Evolutionary conservation across 805 yeast species (phyloP).

Genomic region (Starmerella floris): DNA sequence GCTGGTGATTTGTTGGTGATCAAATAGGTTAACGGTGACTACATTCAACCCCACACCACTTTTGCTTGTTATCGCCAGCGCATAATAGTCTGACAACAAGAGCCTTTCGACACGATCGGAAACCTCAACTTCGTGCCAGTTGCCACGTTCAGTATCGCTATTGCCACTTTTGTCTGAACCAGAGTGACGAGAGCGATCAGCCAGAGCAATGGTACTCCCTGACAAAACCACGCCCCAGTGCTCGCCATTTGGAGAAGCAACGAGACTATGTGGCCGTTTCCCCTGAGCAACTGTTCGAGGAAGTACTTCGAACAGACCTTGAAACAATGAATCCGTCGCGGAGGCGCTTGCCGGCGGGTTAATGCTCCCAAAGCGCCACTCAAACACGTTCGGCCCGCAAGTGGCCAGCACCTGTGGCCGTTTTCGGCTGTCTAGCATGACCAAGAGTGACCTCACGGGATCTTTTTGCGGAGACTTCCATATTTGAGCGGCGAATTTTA

Average conservation of each 20-base stretch:
- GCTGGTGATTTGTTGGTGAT: background rate
- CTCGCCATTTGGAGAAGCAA: background rate
- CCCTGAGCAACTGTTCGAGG: background rate
- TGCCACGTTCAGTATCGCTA: background rate
- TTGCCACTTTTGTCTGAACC: no score
- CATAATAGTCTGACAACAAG: slow-evolving; percentile 11
- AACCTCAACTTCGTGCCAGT: slow-evolving; percentile 1
- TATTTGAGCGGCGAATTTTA: slow-evolving; percentile 31
- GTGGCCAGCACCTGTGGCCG: background rate
- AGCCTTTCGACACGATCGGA: background rate
- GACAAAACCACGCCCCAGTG: background rate
- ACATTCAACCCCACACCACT: background rate
- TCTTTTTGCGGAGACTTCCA: slow-evolving; percentile 29
- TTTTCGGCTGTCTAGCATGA: background rate
- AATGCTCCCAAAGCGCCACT: background rate
- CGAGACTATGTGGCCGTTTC: background rate
- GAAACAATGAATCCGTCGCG: background rate
- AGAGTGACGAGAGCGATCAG: no score
- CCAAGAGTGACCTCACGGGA: slow-evolving; percentile 15
- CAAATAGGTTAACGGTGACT: slow-evolving; percentile 5
- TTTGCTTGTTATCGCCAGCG: slow-evolving; percentile 2
- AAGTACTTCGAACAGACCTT: background rate
- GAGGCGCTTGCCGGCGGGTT: no score
- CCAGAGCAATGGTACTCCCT: background rate
- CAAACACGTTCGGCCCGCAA: background rate